phyloP scores from a whole-genome alignment of 2,329 filamentous ascomycete genomes.

The Fusarium setosum region DNA sequence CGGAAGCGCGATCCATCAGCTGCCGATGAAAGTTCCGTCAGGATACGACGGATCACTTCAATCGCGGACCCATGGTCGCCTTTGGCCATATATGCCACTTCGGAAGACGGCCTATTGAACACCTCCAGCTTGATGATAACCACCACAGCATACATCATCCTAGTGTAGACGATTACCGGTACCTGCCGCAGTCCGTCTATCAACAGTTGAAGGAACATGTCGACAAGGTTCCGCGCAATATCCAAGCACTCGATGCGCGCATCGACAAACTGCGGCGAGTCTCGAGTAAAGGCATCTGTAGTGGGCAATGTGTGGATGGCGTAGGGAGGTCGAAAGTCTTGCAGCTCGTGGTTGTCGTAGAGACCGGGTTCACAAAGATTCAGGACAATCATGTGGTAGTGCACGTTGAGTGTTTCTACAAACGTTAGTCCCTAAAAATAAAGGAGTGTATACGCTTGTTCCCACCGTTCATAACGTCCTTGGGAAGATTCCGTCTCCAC shows the following conservation, averaged over 20 bases:
- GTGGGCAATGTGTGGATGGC: not conserved
- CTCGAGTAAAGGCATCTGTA: not conserved
- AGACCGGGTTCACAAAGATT: conserved; percentile 16
- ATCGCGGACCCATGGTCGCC: not conserved
- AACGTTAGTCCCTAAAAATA: not conserved
- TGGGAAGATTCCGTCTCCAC: conserved; percentile 7
- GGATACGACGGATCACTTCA: not conserved
- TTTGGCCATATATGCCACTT: not conserved
- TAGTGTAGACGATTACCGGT: conserved; percentile 15
- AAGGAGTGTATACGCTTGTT: too few species aligned
- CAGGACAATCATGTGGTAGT: conserved; percentile 21
- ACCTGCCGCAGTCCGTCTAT: not conserved
- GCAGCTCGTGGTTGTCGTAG: conserved; percentile 9
- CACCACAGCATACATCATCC: conserved; percentile 13
- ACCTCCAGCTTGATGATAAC: conserved; percentile 19
- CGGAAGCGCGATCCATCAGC: not conserved
- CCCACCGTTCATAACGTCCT: conserved; percentile 16
- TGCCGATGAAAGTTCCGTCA: not conserved
- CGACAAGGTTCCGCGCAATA: not conserved
- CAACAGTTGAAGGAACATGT: not conserved
- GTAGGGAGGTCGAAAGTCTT: conserved; percentile 25
- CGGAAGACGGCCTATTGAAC: not conserved
- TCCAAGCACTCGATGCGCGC: not conserved
- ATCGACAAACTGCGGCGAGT: not conserved
- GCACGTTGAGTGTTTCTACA: conserved; percentile 13